Conservation (phyloP, 2,329 filamentous ascomycete species). For the Coccinonectria pachysandricola region DNA sequence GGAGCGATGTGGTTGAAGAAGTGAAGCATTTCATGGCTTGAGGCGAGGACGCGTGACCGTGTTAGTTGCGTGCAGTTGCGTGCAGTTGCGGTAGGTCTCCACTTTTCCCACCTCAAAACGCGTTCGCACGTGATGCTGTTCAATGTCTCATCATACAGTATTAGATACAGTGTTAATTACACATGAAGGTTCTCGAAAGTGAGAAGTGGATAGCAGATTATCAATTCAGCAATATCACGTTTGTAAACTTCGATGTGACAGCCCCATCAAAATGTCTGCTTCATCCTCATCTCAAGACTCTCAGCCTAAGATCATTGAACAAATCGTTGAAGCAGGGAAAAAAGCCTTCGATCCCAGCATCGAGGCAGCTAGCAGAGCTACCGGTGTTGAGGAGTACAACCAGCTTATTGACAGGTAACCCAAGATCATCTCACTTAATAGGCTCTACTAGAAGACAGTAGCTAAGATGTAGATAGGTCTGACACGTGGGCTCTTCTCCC, state of each 20-base stretch:
- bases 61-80: no score
- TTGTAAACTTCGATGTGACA: no score
- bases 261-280: slow-evolving; percentile 17
- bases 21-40: slow-evolving; percentile 5
- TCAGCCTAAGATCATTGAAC: slow-evolving; percentile 23
- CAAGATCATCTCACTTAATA: no score
- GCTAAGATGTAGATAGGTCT: slow-evolving; percentile 21
- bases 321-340: slow-evolving; percentile 30
- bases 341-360: slow-evolving; percentile 38
- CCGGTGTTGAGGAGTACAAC: slow-evolving; percentile 30
- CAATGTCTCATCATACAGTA: slow-evolving; percentile 5
- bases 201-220: slow-evolving; percentile 4
- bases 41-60: no score
- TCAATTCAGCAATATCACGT: no score
- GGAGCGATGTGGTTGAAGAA: slow-evolving; percentile 11
- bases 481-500: slow-evolving; percentile 45
- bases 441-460: no score
- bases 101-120: no score
- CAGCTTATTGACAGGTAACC: slow-evolving; percentile 42
- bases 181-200: slow-evolving; percentile 15
- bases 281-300: slow-evolving; percentile 9
- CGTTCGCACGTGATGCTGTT: slow-evolving; percentile 18
- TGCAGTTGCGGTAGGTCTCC: no score
- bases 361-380: slow-evolving; percentile 23
- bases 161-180: slow-evolving; percentile 8